Evolutionary conservation across 345 rosid genomes (phyloP).

Genomic region (Atalantia buxifolia): DNA sequence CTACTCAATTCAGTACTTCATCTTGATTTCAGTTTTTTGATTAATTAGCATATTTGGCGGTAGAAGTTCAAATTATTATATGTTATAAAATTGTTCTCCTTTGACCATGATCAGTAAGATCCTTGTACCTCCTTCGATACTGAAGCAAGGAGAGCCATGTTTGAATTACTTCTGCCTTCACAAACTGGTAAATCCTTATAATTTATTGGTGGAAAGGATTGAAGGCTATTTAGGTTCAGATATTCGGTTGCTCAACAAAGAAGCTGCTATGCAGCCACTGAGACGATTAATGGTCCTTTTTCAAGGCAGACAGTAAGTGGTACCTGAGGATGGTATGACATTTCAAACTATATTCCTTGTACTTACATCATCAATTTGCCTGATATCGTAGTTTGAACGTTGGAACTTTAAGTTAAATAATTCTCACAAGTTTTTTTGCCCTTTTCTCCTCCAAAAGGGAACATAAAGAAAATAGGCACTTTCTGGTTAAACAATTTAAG

Average conservation of each 20-base stretch:
- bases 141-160: constrained; percentile 94
- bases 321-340: constrained; percentile 77
- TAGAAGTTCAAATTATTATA: neutral
- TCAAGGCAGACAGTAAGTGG: constrained; percentile 52
- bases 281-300: constrained; percentile 66
- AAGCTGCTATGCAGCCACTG: constrained; percentile 93
- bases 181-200: constrained; percentile 57
- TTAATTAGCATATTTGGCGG: neutral
- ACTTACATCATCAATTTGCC: neutral
- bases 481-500: neutral
- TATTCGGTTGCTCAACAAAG: constrained; percentile 83
- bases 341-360: neutral
- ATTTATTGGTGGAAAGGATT: constrained; percentile 64
- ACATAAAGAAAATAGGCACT: neutral
- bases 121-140: constrained; percentile 91
- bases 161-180: constrained; percentile 69
- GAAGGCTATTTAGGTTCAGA: constrained; percentile 94
- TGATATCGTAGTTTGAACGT: neutral
- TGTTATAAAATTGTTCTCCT: constrained; percentile 9
- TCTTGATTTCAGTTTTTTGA: neutral
- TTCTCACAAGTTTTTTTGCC: neutral
- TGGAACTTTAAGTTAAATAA: neutral
- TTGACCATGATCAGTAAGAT: constrained; percentile 57
- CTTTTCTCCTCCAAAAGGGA: neutral
- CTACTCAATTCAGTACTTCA: neutral